Percentiles rank a stretch among this genome's conserved stretches.
phyloP scores from a whole-genome alignment of 371 early-diverging fungal species.

The Lichtheimia ornata region DNA sequence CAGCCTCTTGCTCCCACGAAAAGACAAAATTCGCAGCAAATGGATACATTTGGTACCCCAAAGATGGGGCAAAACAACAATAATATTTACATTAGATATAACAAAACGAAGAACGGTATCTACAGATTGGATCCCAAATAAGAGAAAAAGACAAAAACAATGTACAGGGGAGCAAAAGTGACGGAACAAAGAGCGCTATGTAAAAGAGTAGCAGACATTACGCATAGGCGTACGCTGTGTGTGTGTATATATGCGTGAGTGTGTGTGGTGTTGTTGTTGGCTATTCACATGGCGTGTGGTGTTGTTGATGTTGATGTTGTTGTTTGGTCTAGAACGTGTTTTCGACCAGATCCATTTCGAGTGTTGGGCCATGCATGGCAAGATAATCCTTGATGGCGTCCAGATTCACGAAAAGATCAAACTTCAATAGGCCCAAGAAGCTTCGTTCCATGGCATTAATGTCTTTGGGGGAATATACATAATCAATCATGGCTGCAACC shows the following conservation, averaged over 20 bases:
- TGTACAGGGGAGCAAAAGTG: too few species aligned
- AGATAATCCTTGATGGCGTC: slow-evolving; percentile 48
- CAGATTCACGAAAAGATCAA: slow-evolving; percentile 46
- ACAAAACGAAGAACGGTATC: too few species aligned
- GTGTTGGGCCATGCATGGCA: slow-evolving; percentile 39
- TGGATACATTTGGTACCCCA: too few species aligned
- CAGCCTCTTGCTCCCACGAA: too few species aligned
- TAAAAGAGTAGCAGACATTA: not conserved
- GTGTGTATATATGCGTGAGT: not conserved
- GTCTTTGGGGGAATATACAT: slow-evolving; percentile 64
- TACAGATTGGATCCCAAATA: too few species aligned
- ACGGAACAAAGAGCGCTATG: not conserved
- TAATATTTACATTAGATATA: too few species aligned
- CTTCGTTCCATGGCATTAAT: slow-evolving; percentile 58
- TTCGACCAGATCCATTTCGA: slow-evolving; percentile 51
- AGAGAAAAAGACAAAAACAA: too few species aligned
- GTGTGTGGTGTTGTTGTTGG: not conserved
- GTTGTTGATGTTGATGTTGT: slow-evolving; percentile 2
- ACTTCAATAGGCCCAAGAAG: slow-evolving; percentile 49
- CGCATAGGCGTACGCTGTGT: not conserved
- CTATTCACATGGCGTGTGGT: slow-evolving; percentile 2
- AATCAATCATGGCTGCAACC: slow-evolving; percentile 64
- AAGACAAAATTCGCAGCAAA: too few species aligned
- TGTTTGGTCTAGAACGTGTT: slow-evolving; percentile 25
- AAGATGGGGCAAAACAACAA: too few species aligned